These are phyloP conservation scores for Geoglossum cookeanum DNA, from an alignment of 2,329 filamentous ascomycete species.

Conservation along the genomic window DNA sequence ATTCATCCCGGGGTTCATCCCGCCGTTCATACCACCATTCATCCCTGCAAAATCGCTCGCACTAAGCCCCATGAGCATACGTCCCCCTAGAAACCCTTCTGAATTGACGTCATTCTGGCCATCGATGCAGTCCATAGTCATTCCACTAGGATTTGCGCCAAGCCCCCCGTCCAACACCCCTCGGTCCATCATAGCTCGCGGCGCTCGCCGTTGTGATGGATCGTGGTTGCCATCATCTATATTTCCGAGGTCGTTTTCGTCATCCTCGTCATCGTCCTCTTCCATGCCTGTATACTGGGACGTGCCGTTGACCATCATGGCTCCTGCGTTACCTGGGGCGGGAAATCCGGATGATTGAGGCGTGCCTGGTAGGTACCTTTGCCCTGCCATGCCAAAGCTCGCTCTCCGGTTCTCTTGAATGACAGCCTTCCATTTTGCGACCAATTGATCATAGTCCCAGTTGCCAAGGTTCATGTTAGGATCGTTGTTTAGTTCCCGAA, in stretches of 20 bases:
- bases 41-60: constrained; percentile 1
- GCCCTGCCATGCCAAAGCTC: constrained; percentile 5
- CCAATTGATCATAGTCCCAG: constrained; percentile 29
- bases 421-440: constrained; percentile 26
- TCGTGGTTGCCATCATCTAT: not conserved
- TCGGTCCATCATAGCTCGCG: not conserved
- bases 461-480: constrained; percentile 9
- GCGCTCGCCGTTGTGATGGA: not conserved
- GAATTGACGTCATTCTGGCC: not conserved
- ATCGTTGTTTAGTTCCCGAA: constrained; percentile 18
- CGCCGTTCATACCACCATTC: not conserved
- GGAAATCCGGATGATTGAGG: not conserved
- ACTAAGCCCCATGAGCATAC: constrained; percentile 3
- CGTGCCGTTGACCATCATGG: not conserved
- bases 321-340: not conserved
- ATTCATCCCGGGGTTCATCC: not conserved
- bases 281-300: not conserved
- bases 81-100: constrained; percentile 2
- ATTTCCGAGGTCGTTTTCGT: not conserved
- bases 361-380: constrained; percentile 7
- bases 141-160: not conserved
- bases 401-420: constrained; percentile 5
- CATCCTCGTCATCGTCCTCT: constrained; percentile 1
- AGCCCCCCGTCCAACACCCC: not conserved
- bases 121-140: not conserved